These are phyloP conservation scores for Kondoa malvinella DNA, from an alignment of 768 basidiomycete species.

Conservation along the genomic window DNA sequence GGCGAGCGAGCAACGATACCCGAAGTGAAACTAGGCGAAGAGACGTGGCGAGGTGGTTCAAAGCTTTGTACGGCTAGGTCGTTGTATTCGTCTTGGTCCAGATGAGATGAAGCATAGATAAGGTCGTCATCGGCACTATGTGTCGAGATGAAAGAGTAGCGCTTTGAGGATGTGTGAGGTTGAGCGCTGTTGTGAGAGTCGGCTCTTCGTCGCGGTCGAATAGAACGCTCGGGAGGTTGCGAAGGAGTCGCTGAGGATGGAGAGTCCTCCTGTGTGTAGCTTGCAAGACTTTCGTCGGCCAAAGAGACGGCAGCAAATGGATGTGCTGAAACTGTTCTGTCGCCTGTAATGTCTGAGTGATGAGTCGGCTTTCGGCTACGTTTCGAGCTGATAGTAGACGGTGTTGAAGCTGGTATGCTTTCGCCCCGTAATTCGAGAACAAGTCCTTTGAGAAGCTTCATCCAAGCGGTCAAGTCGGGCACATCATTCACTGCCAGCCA, in stretches of 20 bases:
- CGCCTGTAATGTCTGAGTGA: neutral
- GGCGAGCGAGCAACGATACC: constrained; percentile 2
- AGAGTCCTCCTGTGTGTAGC: too few species aligned
- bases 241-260: too few species aligned
- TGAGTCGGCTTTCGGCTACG: neutral
- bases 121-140: constrained; percentile 21
- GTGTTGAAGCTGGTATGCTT: neutral
- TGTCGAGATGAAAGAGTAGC: constrained; percentile 16
- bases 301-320: constrained; percentile 11
- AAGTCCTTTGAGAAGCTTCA: neutral
- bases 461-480: neutral
- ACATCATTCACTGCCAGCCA: neutral
- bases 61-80: constrained; percentile 6
- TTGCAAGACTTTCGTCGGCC: constrained; percentile 7
- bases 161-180: constrained; percentile 13
- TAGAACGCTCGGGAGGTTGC: too few species aligned
- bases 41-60: neutral
- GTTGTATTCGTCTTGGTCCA: constrained; percentile 9
- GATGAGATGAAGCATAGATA: constrained; percentile 11
- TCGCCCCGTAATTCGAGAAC: neutral
- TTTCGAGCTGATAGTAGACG: neutral
- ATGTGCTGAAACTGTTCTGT: neutral
- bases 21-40: neutral
- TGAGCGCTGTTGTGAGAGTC: constrained; percentile 1
- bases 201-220: too few species aligned